Conservation (phyloP, 306 rosid species). For the Vachellia pachyceras region DNA sequence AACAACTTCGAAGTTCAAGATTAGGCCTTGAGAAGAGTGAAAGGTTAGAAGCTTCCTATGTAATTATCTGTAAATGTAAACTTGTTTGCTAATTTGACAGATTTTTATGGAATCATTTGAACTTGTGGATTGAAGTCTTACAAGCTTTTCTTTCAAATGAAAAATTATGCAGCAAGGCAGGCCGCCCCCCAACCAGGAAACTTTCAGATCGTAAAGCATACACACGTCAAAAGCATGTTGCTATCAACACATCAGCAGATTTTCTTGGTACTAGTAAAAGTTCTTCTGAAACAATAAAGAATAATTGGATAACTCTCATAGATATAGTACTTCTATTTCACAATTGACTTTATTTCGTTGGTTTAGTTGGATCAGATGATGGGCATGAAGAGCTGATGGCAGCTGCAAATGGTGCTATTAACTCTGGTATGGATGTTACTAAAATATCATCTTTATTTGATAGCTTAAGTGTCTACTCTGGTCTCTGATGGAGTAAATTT, state of each 20-base stretch:
- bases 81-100: constrained; percentile 31
- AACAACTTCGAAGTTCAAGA: constrained; percentile 90
- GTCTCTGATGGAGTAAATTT: constrained; percentile 41
- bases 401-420: constrained; percentile 81
- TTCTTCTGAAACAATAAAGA: constrained; percentile 15
- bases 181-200: constrained; percentile 98
- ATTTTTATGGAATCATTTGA: constrained; percentile 21
- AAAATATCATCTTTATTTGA: constrained; percentile 35
- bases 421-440: constrained; percentile 64
- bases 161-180: constrained; percentile 79
- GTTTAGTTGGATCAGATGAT: constrained; percentile 88
- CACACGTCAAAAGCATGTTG: constrained; percentile 87
- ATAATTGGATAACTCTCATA: constrained; percentile 20
- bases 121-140: constrained; percentile 39
- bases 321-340: constrained; percentile 29
- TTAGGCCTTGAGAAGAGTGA: constrained; percentile 84
- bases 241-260: constrained; percentile 71
- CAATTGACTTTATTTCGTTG: constrained; percentile 46
- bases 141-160: constrained; percentile 29
- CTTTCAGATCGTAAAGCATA: constrained; percentile 93
- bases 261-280: constrained; percentile 70
- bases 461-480: constrained; percentile 32
- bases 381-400: constrained; percentile 90
- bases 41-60: constrained; percentile 59
- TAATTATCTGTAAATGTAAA: constrained; percentile 31